phyloP scores from a whole-genome alignment of 805 yeast genomes.

The Saturnispora mendoncae region DNA sequence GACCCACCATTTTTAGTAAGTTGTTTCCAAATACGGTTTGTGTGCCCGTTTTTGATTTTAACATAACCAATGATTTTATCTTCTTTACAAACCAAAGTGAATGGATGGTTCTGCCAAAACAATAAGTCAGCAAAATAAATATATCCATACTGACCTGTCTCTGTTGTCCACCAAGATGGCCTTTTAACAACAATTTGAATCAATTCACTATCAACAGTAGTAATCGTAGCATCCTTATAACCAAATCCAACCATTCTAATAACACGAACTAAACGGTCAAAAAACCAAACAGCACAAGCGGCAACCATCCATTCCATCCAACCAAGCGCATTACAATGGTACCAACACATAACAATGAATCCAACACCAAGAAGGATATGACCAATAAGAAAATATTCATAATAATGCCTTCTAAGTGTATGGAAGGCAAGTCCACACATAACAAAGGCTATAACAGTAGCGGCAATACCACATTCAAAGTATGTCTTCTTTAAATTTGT shows the following conservation, averaged over 20 bases:
- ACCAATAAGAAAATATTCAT: conserved; percentile 48
- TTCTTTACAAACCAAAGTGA: conserved; percentile 40
- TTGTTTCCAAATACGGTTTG: conserved; percentile 32
- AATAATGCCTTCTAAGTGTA: conserved; percentile 41
- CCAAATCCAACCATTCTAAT: conserved; percentile 20
- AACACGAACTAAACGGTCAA: conserved; percentile 43
- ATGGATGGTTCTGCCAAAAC: conserved; percentile 71
- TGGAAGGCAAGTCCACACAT: conserved; percentile 42
- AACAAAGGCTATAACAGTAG: conserved; percentile 34
- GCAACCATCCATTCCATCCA: conserved; percentile 30
- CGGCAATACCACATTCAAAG: conserved; percentile 30
- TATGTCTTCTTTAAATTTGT: conserved; percentile 10
- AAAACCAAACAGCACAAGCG: conserved; percentile 39
- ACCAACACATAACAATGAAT: conserved; percentile 48
- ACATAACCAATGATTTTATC: conserved; percentile 33
- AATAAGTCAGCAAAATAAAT: conserved; percentile 44
- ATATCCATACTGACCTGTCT: conserved; percentile 50
- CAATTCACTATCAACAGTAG: conserved; percentile 9
- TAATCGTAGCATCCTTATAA: conserved; percentile 15
- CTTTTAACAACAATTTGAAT: conserved; percentile 8
- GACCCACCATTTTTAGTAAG: conserved; percentile 5
- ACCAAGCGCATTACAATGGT: conserved; percentile 39
- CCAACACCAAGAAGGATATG: conserved; percentile 49
- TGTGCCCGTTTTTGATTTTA: conserved; percentile 46
- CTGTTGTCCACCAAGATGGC: conserved; percentile 32